phyloP scores from a whole-genome alignment of 345 rosid genomes.

The Rubroshorea leprosula region DNA sequence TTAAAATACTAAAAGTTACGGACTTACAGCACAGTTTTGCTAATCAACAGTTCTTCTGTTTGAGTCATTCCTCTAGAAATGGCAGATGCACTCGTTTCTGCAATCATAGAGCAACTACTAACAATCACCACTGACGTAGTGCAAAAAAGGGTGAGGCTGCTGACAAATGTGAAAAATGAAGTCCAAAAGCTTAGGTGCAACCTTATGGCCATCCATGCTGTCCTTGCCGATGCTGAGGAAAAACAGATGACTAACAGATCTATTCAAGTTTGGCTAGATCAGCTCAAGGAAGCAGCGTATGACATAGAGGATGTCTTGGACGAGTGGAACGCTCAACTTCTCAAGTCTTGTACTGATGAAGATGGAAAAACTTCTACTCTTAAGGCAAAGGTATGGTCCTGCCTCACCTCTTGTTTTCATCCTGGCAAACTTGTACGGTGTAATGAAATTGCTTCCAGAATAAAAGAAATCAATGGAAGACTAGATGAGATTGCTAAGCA shows the following conservation, averaged over 20 bases:
- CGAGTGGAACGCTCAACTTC: slow-evolving; percentile 17
- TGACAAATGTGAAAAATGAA: slow-evolving; percentile 13
- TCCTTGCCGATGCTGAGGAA: slow-evolving; percentile 24
- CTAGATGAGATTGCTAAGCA: neutral
- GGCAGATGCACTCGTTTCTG: neutral
- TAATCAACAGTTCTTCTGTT: too few relatives aligned
- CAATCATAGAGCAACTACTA: neutral
- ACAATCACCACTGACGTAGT: neutral
- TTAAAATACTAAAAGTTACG: too few relatives aligned
- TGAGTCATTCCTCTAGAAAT: too few relatives aligned
- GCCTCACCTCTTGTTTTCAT: neutral
- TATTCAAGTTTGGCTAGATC: slow-evolving; percentile 14
- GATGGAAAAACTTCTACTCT: too few relatives aligned
- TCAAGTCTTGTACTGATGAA: neutral
- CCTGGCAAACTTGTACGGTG: neutral
- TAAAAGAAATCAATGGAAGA: too few relatives aligned
- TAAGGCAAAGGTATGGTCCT: too few relatives aligned
- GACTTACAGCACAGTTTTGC: too few relatives aligned
- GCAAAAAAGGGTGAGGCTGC: neutral
- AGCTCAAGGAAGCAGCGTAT: slow-evolving; percentile 19
- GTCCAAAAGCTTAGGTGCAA: slow-evolving; percentile 12
- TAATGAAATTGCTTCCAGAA: neutral
- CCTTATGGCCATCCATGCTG: slow-evolving; percentile 15
- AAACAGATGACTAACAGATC: slow-evolving; percentile 15
- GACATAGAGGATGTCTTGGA: slow-evolving; percentile 21